phyloP scores from a whole-genome alignment of 2,329 filamentous ascomycete species.

The Colletotrichum eremochloae region DNA sequence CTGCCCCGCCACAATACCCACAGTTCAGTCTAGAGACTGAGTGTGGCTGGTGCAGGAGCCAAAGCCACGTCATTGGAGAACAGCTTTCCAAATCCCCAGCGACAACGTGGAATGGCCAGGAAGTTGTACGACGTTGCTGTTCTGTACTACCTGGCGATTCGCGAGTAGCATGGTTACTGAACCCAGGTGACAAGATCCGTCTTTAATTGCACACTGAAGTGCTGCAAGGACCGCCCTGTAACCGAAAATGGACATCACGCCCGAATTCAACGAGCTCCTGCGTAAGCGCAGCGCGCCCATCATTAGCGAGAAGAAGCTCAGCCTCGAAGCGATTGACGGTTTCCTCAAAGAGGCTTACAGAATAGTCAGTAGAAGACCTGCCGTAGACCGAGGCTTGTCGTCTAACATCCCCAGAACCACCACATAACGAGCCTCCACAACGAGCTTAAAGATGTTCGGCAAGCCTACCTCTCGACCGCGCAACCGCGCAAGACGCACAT shows the following conservation, averaged over 20 bases:
- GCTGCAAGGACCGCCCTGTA: neutral
- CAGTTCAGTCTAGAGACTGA: neutral
- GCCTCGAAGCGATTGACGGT: constrained; percentile 75
- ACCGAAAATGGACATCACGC: constrained; percentile 73
- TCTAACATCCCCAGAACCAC: constrained; percentile 71
- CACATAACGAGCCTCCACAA: constrained; percentile 85
- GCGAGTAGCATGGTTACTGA: constrained; percentile 10
- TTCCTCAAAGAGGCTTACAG: constrained; percentile 95
- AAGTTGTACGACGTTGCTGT: neutral
- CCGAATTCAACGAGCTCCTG: constrained; percentile 77
- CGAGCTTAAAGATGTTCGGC: constrained; percentile 86
- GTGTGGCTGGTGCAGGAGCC: constrained; percentile 23
- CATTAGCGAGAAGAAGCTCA: constrained; percentile 57
- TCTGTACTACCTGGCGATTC: neutral
- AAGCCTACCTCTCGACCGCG: constrained; percentile 89
- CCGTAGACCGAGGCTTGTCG: too few species aligned
- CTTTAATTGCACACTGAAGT: neutral
- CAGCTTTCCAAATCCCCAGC: constrained; percentile 25
- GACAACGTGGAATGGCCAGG: constrained; percentile 15
- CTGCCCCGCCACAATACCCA: neutral
- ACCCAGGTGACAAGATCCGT: neutral
- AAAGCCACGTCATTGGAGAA: constrained; percentile 42
- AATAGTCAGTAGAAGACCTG: constrained; percentile 72
- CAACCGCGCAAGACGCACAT: constrained; percentile 71
- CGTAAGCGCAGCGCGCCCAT: constrained; percentile 68